Base-by-base conservation (phyloP, 208 protist genomes). In the Wallacemonas sp. region DNA sequence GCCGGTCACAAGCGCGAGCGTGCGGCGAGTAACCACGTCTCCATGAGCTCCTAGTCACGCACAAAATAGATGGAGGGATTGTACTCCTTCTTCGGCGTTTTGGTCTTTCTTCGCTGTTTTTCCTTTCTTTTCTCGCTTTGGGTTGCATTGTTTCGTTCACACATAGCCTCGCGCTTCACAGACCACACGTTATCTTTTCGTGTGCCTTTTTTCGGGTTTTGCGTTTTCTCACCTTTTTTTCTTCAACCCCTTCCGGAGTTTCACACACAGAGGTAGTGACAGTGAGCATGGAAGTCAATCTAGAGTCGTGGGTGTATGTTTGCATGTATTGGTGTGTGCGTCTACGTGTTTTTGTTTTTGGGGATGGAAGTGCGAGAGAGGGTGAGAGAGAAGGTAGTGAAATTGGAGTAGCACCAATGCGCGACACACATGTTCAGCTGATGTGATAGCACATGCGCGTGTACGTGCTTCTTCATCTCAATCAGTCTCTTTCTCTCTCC, bases 111-210 rank as follows among this genome's bases (percentile, higher is more conserved):
- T 30, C 41, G 32, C 46, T 26, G 8, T 58, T 32, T 36, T 24
- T 19, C 30, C n/a, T 44, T 54, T 61, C 23, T 54, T 55, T 64
- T 61, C 23, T 64, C 32, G 21, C 21, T 62, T 54, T 62, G 1
- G 19, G 26, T n/a, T n/a, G n/a, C n/a, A n/a, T n/a, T n/a, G n/a
- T n/a, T n/a, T n/a, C n/a, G n/a, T n/a, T 70, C n/a, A 41, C 36
- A 17, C 14, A 41, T 41, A 17, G 9, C 36, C 14, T 41, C 9
- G 6, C 6, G 6, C 36, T 41, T 14, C 36, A 41, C 36, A 41
- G 36, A 41, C 36, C 9, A 12, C 44, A 26, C 11, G n/a, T 38
- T 34, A 41, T n/a, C n/a, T n/a, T n/a, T n/a, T n/a, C n/a, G n/a
- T n/a, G n/a, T n/a, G n/a, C 36, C 36, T 41, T 41, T 17, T 49